Conservation (phyloP, 2,329 filamentous ascomycete genomes). For the Chrysoporthe austroafricana region DNA sequence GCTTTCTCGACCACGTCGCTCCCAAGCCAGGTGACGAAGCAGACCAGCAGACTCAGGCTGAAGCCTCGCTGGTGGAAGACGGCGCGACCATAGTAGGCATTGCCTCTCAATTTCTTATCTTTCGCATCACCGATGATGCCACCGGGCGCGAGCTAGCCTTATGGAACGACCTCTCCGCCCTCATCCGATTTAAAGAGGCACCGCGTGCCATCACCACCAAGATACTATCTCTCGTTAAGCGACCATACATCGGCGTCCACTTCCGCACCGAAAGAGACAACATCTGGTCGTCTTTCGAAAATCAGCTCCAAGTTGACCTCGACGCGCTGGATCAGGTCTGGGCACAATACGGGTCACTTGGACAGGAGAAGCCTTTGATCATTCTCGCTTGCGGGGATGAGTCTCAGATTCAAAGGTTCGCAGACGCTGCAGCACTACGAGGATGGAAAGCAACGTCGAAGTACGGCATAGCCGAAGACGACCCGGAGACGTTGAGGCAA, state of each 20-base stretch:
- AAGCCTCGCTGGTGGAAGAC: neutral
- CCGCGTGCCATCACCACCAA: slow-evolving; percentile 34
- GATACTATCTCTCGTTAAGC: slow-evolving; percentile 33
- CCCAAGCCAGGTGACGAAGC: slow-evolving; percentile 20
- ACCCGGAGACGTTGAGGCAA: slow-evolving; percentile 29
- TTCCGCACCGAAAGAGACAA: slow-evolving; percentile 43
- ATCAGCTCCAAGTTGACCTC: slow-evolving; percentile 40
- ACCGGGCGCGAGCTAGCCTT: slow-evolving; percentile 38
- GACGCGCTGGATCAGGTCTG: slow-evolving; percentile 41
- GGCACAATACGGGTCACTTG: slow-evolving; percentile 33
- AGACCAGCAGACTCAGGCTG: slow-evolving; percentile 21
- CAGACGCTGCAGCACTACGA: slow-evolving; percentile 34
- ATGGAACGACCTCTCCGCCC: slow-evolving; percentile 40
- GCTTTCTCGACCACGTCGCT: slow-evolving; percentile 9
- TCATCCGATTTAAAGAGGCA: slow-evolving; percentile 38
- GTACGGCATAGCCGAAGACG: slow-evolving; percentile 35
- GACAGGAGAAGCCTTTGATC: slow-evolving; percentile 35
- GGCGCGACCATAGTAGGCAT: slow-evolving; percentile 39
- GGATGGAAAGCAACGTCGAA: slow-evolving; percentile 43
- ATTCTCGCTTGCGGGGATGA: slow-evolving; percentile 43
- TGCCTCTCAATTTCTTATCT: slow-evolving; percentile 39
- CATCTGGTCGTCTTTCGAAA: slow-evolving; percentile 42
- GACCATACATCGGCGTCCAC: slow-evolving; percentile 41
- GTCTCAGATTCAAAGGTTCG: slow-evolving; percentile 38
- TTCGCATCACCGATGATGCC: slow-evolving; percentile 42